These are phyloP conservation scores for Selaginella moellendorffii DNA, from an alignment of 75 land plant species.

Conservation along the genomic window DNA sequence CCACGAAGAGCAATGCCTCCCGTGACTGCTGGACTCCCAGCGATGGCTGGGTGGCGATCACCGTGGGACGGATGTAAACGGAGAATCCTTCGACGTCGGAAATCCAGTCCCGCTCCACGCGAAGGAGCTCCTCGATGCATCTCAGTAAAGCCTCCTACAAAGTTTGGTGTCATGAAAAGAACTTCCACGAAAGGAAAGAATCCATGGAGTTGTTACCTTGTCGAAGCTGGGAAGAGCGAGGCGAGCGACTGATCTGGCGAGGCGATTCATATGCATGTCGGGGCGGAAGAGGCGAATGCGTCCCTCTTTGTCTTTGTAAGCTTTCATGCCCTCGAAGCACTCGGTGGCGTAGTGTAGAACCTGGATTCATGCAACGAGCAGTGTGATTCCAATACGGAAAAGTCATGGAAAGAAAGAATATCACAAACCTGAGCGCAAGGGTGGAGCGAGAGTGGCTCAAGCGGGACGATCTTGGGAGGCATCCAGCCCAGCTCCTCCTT, in stretches of 20 bases:
- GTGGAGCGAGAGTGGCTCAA: slow-evolving; percentile 18
- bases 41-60: slow-evolving; percentile 22
- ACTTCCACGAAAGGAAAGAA: background rate
- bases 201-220: slow-evolving; percentile 8
- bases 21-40: slow-evolving; percentile 17
- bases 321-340: slow-evolving; percentile 31
- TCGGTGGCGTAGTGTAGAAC: slow-evolving; percentile 23
- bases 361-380: background rate
- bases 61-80: slow-evolving; percentile 20
- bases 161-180: background rate
- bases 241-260: slow-evolving; percentile 18
- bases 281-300: slow-evolving; percentile 23
- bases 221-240: slow-evolving; percentile 23
- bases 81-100: slow-evolving; percentile 24
- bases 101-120: slow-evolving; percentile 28
- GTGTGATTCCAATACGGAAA: background rate
- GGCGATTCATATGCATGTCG: slow-evolving; percentile 22
- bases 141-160: slow-evolving; percentile 17
- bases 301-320: slow-evolving; percentile 20
- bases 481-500: slow-evolving; percentile 24
- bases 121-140: slow-evolving; percentile 25
- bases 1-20: slow-evolving; percentile 22
- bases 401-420: background rate
- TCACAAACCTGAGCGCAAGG: slow-evolving; percentile 25
- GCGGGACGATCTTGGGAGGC: slow-evolving; percentile 15